Conservation (phyloP, 768 basidiomycete species). For the Rhodotorula diobovata region DNA sequence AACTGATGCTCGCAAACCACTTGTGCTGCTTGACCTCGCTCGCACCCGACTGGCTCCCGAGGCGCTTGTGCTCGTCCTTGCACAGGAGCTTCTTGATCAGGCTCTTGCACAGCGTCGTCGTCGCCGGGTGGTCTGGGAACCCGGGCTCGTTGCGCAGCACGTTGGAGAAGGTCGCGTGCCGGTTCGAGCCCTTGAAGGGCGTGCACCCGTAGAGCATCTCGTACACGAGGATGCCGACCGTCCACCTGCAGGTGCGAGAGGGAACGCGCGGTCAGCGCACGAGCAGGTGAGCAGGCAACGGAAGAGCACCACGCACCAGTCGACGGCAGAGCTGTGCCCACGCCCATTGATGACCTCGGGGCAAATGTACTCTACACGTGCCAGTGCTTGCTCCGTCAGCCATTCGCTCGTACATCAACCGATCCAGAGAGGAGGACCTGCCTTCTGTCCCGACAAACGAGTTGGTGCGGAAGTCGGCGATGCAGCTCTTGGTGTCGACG, state of each 20-base stretch:
- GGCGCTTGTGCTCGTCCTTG: slow-evolving; percentile 80
- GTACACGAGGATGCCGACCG: slow-evolving; percentile 93
- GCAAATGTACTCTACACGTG: slow-evolving; percentile 81
- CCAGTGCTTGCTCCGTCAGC: not conserved
- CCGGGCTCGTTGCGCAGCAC: slow-evolving; percentile 79
- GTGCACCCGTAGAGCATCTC: slow-evolving; percentile 95
- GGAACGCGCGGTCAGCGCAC: not conserved
- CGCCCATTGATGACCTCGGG: slow-evolving; percentile 96
- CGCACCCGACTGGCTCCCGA: slow-evolving; percentile 89
- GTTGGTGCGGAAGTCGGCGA: slow-evolving; percentile 94
- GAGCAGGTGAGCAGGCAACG: not conserved
- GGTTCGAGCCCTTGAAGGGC: slow-evolving; percentile 93
- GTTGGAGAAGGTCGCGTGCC: slow-evolving; percentile 93
- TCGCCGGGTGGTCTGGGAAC: slow-evolving; percentile 78
- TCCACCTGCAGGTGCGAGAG: slow-evolving; percentile 51
- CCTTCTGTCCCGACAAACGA: slow-evolving; percentile 96
- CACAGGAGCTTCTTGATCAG: slow-evolving; percentile 78
- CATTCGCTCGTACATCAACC: not conserved
- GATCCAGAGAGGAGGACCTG: slow-evolving; percentile 51
- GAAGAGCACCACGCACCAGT: slow-evolving; percentile 60
- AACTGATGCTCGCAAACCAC: slow-evolving; percentile 94
- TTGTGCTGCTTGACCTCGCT: slow-evolving; percentile 98
- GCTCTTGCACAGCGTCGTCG: slow-evolving; percentile 76
- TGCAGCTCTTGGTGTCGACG: slow-evolving; percentile 95
- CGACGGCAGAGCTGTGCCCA: slow-evolving; percentile 96